These are phyloP conservation scores for Fusarium sp. DNA, from an alignment of 2,329 filamentous ascomycete genomes.

Conservation along the genomic window DNA sequence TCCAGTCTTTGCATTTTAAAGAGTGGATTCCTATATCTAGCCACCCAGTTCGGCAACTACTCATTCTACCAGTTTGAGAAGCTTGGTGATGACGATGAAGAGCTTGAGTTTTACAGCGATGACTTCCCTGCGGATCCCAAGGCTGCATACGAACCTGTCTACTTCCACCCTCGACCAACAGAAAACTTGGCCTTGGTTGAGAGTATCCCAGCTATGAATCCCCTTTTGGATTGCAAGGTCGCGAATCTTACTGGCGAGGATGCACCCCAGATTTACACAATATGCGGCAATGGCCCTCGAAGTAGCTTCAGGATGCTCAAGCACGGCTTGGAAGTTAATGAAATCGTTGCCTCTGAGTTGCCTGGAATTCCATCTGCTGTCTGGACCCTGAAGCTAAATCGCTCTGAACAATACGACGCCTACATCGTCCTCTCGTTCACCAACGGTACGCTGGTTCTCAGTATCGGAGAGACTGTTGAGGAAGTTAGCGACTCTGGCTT, in stretches of 20 bases:
- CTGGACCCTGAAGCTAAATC: conserved; percentile 92
- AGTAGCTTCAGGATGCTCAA: conserved; percentile 93
- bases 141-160: conserved; percentile 80
- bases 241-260: conserved; percentile 92
- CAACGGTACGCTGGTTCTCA: conserved; percentile 90
- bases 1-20: conserved; percentile 92
- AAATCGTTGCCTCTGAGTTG: conserved; percentile 94
- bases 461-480: conserved; percentile 96
- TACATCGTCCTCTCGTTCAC: conserved; percentile 96
- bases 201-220: conserved; percentile 89
- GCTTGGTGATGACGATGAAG: conserved; percentile 93
- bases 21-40: conserved; percentile 94
- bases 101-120: conserved; percentile 87
- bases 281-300: conserved; percentile 88
- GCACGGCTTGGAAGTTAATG: conserved; percentile 91
- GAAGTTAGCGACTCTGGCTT: conserved; percentile 96
- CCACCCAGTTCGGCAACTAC: conserved; percentile 92
- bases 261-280: conserved; percentile 94
- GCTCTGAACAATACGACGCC: conserved; percentile 86
- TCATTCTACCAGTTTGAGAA: conserved; percentile 98
- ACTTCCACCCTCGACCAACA: conserved; percentile 83
- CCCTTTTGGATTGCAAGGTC: conserved; percentile 90
- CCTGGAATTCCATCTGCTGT: conserved; percentile 91
- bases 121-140: conserved; percentile 82
- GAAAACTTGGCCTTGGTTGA: conserved; percentile 89